Evolutionary conservation across 1,139 yeast genomes (phyloP), one percentile per base, ranked within the genome.

Genomic region (Sugiyamaella xylanicola): DNA sequence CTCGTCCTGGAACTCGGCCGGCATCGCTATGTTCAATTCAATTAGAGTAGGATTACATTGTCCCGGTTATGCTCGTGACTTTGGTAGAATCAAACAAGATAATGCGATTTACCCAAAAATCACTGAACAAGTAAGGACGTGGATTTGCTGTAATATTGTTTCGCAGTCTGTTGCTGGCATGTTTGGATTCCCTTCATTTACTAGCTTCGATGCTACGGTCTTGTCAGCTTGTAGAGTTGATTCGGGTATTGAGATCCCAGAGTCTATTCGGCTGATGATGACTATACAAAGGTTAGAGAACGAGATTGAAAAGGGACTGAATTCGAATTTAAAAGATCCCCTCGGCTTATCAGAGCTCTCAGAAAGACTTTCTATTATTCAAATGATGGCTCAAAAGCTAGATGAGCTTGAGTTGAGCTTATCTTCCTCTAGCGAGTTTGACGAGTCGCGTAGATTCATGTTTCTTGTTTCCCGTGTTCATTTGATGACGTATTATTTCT

Each of bases 111-210:
- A 62, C 48, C 69, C 74, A 4, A 71, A 87, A 66, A 77, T 86
- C 13, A 80, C 81, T 29, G 98, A 93, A 70, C 96, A 89, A 65
- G 78, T 86, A 41, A 79, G 86, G 58, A 92, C 99, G 0, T 93
- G 99, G 99, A 82, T 90, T n/a, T 81, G 89, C 11, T 90, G 97
- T 67, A 93, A 93, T 68, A 80, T 88, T 29, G 95, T 89, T 0
- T 86, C 96, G 1, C 98, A 93, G 71, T 82, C 87, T 3, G 86
- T 92, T 57, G 96, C 97, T 1, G 84, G 96, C 1, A 87, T 95
- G 8, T 91, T 91, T 72, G 99, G 99, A 17, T 91, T 87, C 67
- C 98, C 98, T 0, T 90, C 96, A 0, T 90, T 91, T 70, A 91
- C 88, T 1, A 89, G 85, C 59, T 89, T 91, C 68, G 96, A 89